phyloP scores from a whole-genome alignment of 192 early-diverging fungal genomes.

The Backusella circina region DNA sequence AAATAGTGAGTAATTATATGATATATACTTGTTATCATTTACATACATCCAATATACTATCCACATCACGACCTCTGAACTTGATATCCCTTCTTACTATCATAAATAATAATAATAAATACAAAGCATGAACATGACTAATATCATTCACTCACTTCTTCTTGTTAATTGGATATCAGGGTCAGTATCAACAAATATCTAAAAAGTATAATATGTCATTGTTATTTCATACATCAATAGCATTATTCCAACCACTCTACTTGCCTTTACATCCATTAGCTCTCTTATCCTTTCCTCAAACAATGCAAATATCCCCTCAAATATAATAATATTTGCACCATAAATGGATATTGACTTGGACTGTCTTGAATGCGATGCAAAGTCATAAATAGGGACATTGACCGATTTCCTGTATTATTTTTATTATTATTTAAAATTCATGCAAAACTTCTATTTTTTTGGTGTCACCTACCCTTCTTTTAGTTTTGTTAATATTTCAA shows the following conservation, averaged over 20 bases:
- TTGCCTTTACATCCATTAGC: slow-evolving; percentile 78
- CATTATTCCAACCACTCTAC: too few species aligned
- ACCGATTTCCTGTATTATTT: slow-evolving; percentile 57
- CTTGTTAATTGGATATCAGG: slow-evolving; percentile 87
- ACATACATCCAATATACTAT: slow-evolving; percentile 72
- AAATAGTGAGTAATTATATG: neutral
- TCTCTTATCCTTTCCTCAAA: slow-evolving; percentile 78
- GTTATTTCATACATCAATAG: too few species aligned
- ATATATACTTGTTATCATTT: neutral
- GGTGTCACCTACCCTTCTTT: slow-evolving; percentile 63
- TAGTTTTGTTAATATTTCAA: slow-evolving; percentile 66
- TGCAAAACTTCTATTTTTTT: neutral
- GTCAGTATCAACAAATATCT: slow-evolving; percentile 95
- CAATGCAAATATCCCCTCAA: slow-evolving; percentile 97
- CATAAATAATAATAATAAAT: neutral
- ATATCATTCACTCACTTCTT: slow-evolving; percentile 50
- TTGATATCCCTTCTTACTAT: slow-evolving; percentile 87
- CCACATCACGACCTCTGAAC: slow-evolving; percentile 82
- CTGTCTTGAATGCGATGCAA: slow-evolving; percentile 78
- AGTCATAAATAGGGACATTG: slow-evolving; percentile 90
- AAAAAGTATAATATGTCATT: too few species aligned
- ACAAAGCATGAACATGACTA: neutral
- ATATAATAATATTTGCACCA: slow-evolving; percentile 93
- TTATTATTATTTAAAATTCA: neutral
- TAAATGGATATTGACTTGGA: slow-evolving; percentile 72